Base-by-base conservation (phyloP, 2,329 filamentous ascomycete species). In the Bimuria novae-zelandiae region DNA sequence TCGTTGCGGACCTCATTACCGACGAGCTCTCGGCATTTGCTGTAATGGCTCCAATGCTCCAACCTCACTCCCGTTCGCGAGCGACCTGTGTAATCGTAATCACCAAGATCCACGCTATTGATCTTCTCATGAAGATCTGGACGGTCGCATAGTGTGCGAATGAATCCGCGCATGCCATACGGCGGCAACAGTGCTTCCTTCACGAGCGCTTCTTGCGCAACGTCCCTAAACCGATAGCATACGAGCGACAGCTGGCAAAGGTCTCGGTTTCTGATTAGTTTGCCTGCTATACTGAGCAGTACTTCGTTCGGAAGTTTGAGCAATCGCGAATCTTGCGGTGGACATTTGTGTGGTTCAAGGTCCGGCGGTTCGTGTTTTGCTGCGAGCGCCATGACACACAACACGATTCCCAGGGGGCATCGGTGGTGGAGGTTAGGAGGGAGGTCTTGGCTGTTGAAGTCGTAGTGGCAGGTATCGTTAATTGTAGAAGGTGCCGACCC, bases 141-240 rank as follows among this genome's bases (percentile, higher is more conserved):
- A 12, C 51, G 53, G 16, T 30, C 21, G 33, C 36, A 30, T 12
- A 64, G 49, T 40, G 49, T 49, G 16, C 48, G 27, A 7, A 63
- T 41, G 14, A 61, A 52, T 8, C 49, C 43, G 36, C 43, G 51
- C 25, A 61, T 59, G 8, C 51, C 30, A 23, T 57, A 49, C 22
- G 25, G 41, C 7, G 56, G 55, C 4, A 65, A 23, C 6, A 52
- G 17, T 0, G 57, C 47, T 6, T 56, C 42, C 17, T 55, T 57
- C 3, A 51, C n/a, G 16, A 63, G 53, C n/a, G 59, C 51, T 25
- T 60, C 41, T 37, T 58, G 57, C 4, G 62, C 51, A 16, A 64
- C 49, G 19, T 25, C 12, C 7, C 51, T 25, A 4, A 65, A 29
- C 8, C 49, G 49, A 35, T 49, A 55, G 47, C 50, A 58, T 14